Base-by-base conservation (phyloP, 768 basidiomycete species). In the Suillus discolor region DNA sequence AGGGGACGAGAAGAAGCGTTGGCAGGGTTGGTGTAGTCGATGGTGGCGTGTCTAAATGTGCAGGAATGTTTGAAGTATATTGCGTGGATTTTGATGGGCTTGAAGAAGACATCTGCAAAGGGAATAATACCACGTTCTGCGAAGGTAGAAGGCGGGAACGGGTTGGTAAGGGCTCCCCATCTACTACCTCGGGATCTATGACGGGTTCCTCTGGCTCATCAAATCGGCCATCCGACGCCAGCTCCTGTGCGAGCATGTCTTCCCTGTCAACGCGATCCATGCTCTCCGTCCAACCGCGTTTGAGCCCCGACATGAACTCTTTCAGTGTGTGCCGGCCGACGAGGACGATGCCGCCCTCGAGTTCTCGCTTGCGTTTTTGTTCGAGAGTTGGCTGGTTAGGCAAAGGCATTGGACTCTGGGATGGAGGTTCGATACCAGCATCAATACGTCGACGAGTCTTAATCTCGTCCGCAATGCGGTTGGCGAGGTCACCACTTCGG, bases 311-410 rank as follows among this genome's bases (percentile, higher is more conserved):
- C 87, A 98, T 87, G 76, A 93, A 99, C 79, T 99, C 97, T 80
- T 98, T 99, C 78, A 97, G 85, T 0, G 94, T 92, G 42, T 92
- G 88, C 60, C 97, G 87, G 4, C 97, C 97, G 38, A 99, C 77
- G 64, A 99, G 80, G 64, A 97, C 83, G 47, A 89, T 83, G 2
- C 96, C 97, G 15, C 96, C 96, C n/a, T 89, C 86, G 11, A 93
- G 80, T 67, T 90, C 88, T 23, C 85, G 83, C 65, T 82, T 76
- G 4, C 82, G 84, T 55, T 81, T 81, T 70, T 87, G 84, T 15
- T 83, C 81, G 1, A 79, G 82, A 34, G 87, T 79, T 57, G 80
- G 82, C 66, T 85, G 81, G 31, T 84, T 82, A 18, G 89, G 85
- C n/a, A 89, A 74, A 57, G 82, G 68, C 72, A 85, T 77, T 63